Percentiles rank a stretch among this genome's conserved stretches.
These are phyloP conservation scores for Leishmania mexicana DNA, from an alignment of 208 protist genomes.

Conservation along the genomic window DNA sequence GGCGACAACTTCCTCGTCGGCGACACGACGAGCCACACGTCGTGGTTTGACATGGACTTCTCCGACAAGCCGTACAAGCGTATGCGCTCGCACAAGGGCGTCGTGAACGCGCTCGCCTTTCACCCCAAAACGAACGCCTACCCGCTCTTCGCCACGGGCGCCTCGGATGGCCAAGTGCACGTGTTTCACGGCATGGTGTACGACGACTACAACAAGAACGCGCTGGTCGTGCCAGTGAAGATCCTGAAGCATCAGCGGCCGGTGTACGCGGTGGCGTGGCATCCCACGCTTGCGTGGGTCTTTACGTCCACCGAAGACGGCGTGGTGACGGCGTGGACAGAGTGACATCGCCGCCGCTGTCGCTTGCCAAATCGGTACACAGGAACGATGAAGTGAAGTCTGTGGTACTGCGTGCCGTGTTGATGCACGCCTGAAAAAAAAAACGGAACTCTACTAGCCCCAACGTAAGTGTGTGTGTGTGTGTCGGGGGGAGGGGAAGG, in stretches of 20 bases:
- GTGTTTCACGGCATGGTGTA: constrained; percentile 97
- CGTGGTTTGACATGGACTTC: constrained; percentile 99
- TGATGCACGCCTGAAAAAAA: background rate
- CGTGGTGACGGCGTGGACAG: constrained; percentile 93
- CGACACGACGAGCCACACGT: constrained; percentile 89
- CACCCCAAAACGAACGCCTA: constrained; percentile 90
- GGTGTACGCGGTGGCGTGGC: constrained; percentile 95
- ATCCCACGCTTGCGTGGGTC: constrained; percentile 99
- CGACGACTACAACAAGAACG: constrained; percentile 98
- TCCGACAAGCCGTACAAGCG: constrained; percentile 97
- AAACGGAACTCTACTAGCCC: background rate
- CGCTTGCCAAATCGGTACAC: background rate
- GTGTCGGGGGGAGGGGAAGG: background rate
- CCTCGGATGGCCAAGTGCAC: constrained; percentile 96
- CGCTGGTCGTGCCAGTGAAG: constrained; percentile 99
- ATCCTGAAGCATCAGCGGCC: constrained; percentile 95
- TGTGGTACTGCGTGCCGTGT: background rate
- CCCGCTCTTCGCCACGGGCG: constrained; percentile 97
- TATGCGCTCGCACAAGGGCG: constrained; percentile 94
- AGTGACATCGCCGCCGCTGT: constrained; percentile 34
- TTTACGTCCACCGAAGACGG: constrained; percentile 98
- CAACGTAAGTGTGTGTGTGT: background rate
- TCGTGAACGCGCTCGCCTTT: constrained; percentile 93
- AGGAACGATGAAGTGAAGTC: background rate
- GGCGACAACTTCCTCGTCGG: constrained; percentile 98